These are phyloP conservation scores for Talaromyces stipitatus DNA, from an alignment of 495 filamentous ascomycete genomes.

Conservation along the genomic window DNA sequence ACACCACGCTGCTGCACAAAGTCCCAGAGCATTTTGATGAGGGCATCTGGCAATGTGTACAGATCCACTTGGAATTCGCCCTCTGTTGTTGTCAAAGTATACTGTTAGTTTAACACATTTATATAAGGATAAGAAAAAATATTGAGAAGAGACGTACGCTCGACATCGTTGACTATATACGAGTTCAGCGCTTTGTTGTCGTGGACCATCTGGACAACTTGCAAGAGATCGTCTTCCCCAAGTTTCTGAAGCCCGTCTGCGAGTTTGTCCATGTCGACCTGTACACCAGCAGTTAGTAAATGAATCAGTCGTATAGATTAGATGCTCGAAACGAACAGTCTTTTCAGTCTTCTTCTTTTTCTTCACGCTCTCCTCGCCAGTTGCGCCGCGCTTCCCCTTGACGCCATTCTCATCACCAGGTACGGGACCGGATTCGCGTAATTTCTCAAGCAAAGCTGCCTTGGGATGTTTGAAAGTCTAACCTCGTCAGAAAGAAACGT, in stretches of 20 bases:
- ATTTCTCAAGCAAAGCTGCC: slow-evolving; percentile 60
- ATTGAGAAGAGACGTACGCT: slow-evolving; percentile 52
- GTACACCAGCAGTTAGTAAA: neutral
- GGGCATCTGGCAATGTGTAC: slow-evolving; percentile 79
- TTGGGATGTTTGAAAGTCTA: slow-evolving; percentile 89
- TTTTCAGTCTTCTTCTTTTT: slow-evolving; percentile 74
- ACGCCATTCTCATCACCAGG: slow-evolving; percentile 65
- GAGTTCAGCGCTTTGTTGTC: slow-evolving; percentile 89
- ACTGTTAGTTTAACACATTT: neutral
- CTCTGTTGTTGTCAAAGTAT: slow-evolving; percentile 37
- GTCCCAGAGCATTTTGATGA: slow-evolving; percentile 89
- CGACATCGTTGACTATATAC: slow-evolving; percentile 94
- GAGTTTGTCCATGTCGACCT: slow-evolving; percentile 91
- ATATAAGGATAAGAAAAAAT: neutral
- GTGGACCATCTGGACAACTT: slow-evolving; percentile 95
- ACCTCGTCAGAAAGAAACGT: neutral
- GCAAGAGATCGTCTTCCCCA: slow-evolving; percentile 80
- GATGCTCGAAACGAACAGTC: slow-evolving; percentile 34
- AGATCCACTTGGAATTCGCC: slow-evolving; percentile 99
- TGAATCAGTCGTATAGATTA: neutral
- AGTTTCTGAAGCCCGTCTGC: slow-evolving; percentile 86
- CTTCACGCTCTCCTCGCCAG: slow-evolving; percentile 52
- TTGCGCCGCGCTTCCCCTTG: slow-evolving; percentile 40
- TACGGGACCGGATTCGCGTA: slow-evolving; percentile 77
- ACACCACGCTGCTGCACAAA: slow-evolving; percentile 49